Conservation (phyloP, 768 basidiomycete species). For the Kwoniella sp. region DNA sequence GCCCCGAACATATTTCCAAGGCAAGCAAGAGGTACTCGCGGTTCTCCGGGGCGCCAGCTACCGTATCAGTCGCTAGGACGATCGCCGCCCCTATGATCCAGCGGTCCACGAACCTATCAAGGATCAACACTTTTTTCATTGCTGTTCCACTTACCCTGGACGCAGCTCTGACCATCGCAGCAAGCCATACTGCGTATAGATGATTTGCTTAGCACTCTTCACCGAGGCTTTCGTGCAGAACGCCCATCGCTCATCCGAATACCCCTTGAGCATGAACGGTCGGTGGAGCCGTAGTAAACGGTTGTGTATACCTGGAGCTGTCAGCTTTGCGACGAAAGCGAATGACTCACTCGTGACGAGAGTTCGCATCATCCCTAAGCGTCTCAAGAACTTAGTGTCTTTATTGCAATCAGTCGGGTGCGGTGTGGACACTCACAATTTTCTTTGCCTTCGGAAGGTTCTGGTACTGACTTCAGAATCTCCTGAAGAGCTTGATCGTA, state of each 20-base stretch:
- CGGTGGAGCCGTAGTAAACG: slow-evolving; percentile 24
- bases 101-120: slow-evolving; percentile 19
- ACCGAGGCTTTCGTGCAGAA: slow-evolving; percentile 1
- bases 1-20: not conserved
- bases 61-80: slow-evolving; percentile 16
- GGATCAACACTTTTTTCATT: not conserved
- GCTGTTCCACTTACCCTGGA: slow-evolving; percentile 8
- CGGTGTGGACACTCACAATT: slow-evolving; percentile 1
- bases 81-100: slow-evolving; percentile 24
- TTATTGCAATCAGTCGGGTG: not conserved
- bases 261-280: slow-evolving; percentile 17
- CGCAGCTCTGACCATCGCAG: not conserved
- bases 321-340: not conserved
- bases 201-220: slow-evolving; percentile 13
- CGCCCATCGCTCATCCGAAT: not conserved
- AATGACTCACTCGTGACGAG: slow-evolving; percentile 14
- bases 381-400: too few relatives aligned
- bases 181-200: not conserved
- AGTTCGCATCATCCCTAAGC: slow-evolving; percentile 20
- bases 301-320: slow-evolving; percentile 23
- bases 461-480: not conserved
- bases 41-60: not conserved
- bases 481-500: slow-evolving; percentile 7
- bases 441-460: not conserved
- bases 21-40: not conserved